phyloP scores from a whole-genome alignment of 805 yeast genomes.

The Wickerhamomyces canadensis region DNA sequence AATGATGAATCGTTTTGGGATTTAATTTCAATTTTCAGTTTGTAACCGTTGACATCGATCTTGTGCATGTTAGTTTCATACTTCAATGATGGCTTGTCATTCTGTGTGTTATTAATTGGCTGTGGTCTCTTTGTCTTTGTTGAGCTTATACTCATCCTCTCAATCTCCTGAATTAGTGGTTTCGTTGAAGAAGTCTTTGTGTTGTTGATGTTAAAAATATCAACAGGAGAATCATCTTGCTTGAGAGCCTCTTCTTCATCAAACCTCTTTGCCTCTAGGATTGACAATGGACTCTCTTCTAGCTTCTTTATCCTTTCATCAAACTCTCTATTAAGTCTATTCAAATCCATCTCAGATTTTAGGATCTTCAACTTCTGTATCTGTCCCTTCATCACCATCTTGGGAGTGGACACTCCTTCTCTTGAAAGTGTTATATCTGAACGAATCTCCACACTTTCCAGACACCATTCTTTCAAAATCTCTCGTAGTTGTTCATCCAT shows the following conservation, averaged over 20 bases:
- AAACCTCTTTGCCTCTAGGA: constrained; percentile 36
- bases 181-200: constrained; percentile 13
- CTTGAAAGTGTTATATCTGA: constrained; percentile 51
- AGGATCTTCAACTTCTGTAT: constrained; percentile 40
- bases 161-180: constrained; percentile 54
- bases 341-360: constrained; percentile 36
- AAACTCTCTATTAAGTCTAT: constrained; percentile 33
- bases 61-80: constrained; percentile 26
- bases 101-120: not conserved
- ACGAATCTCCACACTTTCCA: constrained; percentile 68
- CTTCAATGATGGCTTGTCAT: constrained; percentile 11
- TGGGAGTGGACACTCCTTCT: constrained; percentile 57
- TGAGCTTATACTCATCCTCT: constrained; percentile 22
- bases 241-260: constrained; percentile 18
- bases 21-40: constrained; percentile 30
- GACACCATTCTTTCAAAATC: constrained; percentile 76
- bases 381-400: constrained; percentile 65
- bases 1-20: constrained; percentile 28
- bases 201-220: constrained; percentile 10
- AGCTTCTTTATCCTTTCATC: constrained; percentile 26
- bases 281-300: constrained; percentile 36
- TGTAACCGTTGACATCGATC: constrained; percentile 24
- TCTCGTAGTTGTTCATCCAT: constrained; percentile 52
- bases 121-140: not conserved
- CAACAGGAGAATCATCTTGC: constrained; percentile 19